Evolutionary conservation across 2,329 filamentous ascomycete genomes (phyloP).

Genomic region (Cyphellophora europaea): DNA sequence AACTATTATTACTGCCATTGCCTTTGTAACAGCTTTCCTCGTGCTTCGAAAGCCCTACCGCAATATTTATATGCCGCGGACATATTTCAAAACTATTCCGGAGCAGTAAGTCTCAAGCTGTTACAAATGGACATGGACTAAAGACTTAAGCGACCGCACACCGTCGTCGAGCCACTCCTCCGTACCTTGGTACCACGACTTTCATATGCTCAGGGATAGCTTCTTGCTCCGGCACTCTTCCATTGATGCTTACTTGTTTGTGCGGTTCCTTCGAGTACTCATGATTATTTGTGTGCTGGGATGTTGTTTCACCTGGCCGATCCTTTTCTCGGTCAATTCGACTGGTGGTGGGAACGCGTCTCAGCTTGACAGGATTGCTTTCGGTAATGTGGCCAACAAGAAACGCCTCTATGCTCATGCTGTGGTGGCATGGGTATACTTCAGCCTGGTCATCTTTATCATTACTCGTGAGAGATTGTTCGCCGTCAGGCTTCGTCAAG

Average conservation of each 20-base stretch:
- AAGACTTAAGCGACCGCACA: constrained; percentile 14
- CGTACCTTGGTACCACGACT: constrained; percentile 24
- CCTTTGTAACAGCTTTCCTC: constrained; percentile 37
- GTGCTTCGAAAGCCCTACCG: constrained; percentile 35
- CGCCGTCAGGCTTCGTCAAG: constrained; percentile 84
- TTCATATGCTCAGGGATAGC: constrained; percentile 54
- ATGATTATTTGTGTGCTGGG: constrained; percentile 73
- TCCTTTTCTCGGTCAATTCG: constrained; percentile 81
- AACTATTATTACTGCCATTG: constrained; percentile 32
- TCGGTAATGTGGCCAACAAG: constrained; percentile 60
- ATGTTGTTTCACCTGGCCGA: constrained; percentile 74
- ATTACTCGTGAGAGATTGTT: constrained; percentile 81
- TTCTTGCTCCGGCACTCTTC: constrained; percentile 86
- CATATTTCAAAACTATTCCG: constrained; percentile 18
- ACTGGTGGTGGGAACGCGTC: constrained; percentile 61
- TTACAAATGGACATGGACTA: constrained; percentile 1
- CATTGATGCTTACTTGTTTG: constrained; percentile 82
- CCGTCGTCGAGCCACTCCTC: constrained; percentile 14
- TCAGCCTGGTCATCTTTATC: constrained; percentile 74
- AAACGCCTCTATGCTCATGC: constrained; percentile 71
- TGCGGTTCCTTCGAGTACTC: constrained; percentile 75
- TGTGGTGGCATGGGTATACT: constrained; percentile 69
- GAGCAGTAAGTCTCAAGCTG: constrained; percentile 23
- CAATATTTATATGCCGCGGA: constrained; percentile 38
- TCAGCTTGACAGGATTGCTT: constrained; percentile 72